Base-by-base conservation (phyloP, 495 filamentous ascomycete genomes). In the Hypoxylon lienhwacheense region DNA sequence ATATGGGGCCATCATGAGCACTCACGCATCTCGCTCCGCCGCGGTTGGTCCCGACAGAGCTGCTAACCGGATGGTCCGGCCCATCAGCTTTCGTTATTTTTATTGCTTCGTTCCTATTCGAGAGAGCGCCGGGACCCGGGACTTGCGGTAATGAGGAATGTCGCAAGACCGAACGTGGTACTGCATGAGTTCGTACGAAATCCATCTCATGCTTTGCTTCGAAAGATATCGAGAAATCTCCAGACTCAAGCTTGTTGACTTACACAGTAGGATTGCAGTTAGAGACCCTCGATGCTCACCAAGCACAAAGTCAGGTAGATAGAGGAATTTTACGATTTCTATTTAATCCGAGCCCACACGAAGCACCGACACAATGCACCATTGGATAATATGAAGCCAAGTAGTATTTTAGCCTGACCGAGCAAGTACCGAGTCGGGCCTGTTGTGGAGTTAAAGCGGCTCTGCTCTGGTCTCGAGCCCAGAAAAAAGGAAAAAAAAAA, bases 341-440 rank as follows among this genome's bases (percentile, higher is more conserved):
- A 42, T 31, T 5, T 14, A 41, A 36, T 21, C 16, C 19, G 48
- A 22, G n/a, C 22, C 10, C 34, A 43, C 52, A 59, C 47, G 55
- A 60, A 25, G 3, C n/a, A n/a, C 33, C 28, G 24, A 25, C 16
- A 35, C n/a, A 26, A 36, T 46, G 39, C 45, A 40, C 51, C 12
- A 61, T 61, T 61, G 50, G 50, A 42, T 26, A 37, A 46, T 15
- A 39, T n/a, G n/a, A 16, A 33, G 11, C 7, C 29, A 17, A 35
- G 6, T n/a, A 28, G 22, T 35, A 10, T 37, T 29, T 53, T 57
- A 61, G 58, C 47, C 21, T 48, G 47, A 44, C 59, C 59, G 59
- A 62, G 42, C 53, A 62, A 58, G 53, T 62, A 56, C 59, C 59
- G 53, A 62, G 59, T 62, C 59, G 59, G 59, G 57, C 59, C 53